phyloP scores from a whole-genome alignment of 2,329 filamentous ascomycete genomes.

The Colletotrichum spaethianum region DNA sequence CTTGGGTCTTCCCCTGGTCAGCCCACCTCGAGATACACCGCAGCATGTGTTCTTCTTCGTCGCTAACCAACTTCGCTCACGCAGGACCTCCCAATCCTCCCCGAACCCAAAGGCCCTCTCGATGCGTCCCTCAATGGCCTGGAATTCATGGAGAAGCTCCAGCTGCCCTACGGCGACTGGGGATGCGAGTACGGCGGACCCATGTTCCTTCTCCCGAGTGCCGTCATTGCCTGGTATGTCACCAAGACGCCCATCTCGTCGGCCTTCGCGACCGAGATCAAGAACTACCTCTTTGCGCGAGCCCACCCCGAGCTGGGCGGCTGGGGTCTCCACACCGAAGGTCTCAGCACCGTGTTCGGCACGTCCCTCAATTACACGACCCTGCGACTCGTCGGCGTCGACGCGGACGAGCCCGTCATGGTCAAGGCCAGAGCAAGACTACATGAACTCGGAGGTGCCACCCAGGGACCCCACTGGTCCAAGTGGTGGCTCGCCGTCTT shows the following conservation, averaged over 20 bases:
- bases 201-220: slow-evolving; percentile 92
- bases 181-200: slow-evolving; percentile 97
- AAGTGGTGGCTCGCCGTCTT: slow-evolving; percentile 95
- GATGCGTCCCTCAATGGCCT: slow-evolving; percentile 87
- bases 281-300: slow-evolving; percentile 89
- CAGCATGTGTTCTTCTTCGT: background rate
- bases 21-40: slow-evolving; percentile 31
- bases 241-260: slow-evolving; percentile 89
- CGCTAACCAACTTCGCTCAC: slow-evolving; percentile 13
- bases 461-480: slow-evolving; percentile 92
- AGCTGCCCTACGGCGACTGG: slow-evolving; percentile 93
- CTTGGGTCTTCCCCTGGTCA: slow-evolving; percentile 83
- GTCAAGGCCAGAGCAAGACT: slow-evolving; percentile 86
- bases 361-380: slow-evolving; percentile 89
- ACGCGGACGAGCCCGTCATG: slow-evolving; percentile 87
- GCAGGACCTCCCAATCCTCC: slow-evolving; percentile 82
- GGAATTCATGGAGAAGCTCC: slow-evolving; percentile 89
- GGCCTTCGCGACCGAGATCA: slow-evolving; percentile 88
- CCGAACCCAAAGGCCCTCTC: slow-evolving; percentile 78
- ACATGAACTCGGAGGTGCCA: slow-evolving; percentile 87
- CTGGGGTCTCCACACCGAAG: slow-evolving; percentile 97
- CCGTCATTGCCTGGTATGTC: slow-evolving; percentile 89
- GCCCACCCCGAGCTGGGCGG: slow-evolving; percentile 92
- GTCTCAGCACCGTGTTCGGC: slow-evolving; percentile 91
- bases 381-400: slow-evolving; percentile 85